These are phyloP conservation scores for Coniosporium tulheliwenetii DNA, from an alignment of 2,329 filamentous ascomycete genomes.

Conservation along the genomic window DNA sequence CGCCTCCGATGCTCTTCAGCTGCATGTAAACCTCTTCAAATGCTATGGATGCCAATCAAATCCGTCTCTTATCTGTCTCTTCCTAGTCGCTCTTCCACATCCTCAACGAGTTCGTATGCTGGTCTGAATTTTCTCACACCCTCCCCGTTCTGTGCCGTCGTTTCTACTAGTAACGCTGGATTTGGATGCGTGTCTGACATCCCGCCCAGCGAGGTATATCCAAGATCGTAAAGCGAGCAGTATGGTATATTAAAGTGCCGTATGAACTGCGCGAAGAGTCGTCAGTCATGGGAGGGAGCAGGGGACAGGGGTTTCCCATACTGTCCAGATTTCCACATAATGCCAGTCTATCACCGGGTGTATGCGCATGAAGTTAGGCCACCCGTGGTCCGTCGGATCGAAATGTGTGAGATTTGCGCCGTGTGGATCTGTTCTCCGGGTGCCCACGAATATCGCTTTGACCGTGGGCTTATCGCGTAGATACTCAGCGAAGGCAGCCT, in stretches of 20 bases:
- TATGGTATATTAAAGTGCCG: constrained; percentile 66
- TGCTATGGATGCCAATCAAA: background rate
- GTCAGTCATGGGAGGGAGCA: background rate
- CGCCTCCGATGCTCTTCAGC: background rate
- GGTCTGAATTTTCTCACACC: constrained; percentile 41
- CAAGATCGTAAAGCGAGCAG: constrained; percentile 72
- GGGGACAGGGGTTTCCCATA: constrained; percentile 29
- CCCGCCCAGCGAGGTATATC: constrained; percentile 87
- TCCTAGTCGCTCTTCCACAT: constrained; percentile 65
- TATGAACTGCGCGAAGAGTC: constrained; percentile 45
- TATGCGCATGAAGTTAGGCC: constrained; percentile 84
- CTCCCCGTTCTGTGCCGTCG: constrained; percentile 9
- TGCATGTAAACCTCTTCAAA: background rate
- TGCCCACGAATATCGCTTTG: constrained; percentile 73
- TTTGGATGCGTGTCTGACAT: constrained; percentile 82
- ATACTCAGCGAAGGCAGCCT: constrained; percentile 64
- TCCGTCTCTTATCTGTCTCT: constrained; percentile 30
- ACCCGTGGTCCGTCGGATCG: constrained; percentile 72
- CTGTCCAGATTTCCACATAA: constrained; percentile 86
- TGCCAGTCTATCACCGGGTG: constrained; percentile 98
- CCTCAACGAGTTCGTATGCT: constrained; percentile 59
- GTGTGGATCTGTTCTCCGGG: constrained; percentile 82
- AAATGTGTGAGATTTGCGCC: constrained; percentile 66
- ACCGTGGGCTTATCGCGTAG: constrained; percentile 48
- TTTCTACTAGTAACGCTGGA: constrained; percentile 41